Percentiles rank a stretch among this genome's conserved stretches.
Evolutionary conservation across 2,329 filamentous ascomycete species (phyloP).

Genomic region (Cladobotryum protrusum): DNA sequence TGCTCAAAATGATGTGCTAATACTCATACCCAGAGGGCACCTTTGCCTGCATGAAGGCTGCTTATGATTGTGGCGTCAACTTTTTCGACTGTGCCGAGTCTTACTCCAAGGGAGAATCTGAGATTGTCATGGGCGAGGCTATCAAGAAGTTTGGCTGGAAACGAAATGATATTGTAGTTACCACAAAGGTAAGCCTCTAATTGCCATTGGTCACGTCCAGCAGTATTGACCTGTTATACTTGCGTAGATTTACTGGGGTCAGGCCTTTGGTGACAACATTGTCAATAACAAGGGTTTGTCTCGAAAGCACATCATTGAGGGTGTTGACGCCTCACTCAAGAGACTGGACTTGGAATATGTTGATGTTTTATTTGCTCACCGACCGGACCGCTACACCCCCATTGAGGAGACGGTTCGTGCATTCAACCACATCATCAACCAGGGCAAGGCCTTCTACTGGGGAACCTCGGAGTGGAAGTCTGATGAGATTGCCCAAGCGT

Average conservation of each 20-base stretch:
- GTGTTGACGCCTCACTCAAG: constrained; percentile 52
- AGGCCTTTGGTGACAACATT: constrained; percentile 51
- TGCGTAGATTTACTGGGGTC: constrained; percentile 57
- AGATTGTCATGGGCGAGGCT: constrained; percentile 56
- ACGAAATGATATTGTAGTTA: constrained; percentile 54
- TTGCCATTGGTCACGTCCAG: neutral
- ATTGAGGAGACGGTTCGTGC: constrained; percentile 66
- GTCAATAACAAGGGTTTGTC: constrained; percentile 64
- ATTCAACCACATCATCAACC: constrained; percentile 64
- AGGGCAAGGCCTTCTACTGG: constrained; percentile 65
- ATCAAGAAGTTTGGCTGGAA: constrained; percentile 56
- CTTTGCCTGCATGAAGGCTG: constrained; percentile 55
- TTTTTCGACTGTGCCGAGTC: constrained; percentile 57
- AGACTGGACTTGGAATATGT: constrained; percentile 55
- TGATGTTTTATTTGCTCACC: constrained; percentile 63
- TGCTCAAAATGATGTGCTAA: neutral
- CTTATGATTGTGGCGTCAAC: constrained; percentile 55
- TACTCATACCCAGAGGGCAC: constrained; percentile 22
- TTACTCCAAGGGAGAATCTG: constrained; percentile 54
- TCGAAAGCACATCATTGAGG: constrained; percentile 65
- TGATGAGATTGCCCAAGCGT: constrained; percentile 58
- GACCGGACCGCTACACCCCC: constrained; percentile 60
- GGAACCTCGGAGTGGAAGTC: constrained; percentile 64
- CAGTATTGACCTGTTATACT: neutral
- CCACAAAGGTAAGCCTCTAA: constrained; percentile 44